A percentile compares a stretch with the other conserved stretches of the same genome.
Conservation (phyloP, 2,329 filamentous ascomycete species). For the Neonectria sp. region DNA sequence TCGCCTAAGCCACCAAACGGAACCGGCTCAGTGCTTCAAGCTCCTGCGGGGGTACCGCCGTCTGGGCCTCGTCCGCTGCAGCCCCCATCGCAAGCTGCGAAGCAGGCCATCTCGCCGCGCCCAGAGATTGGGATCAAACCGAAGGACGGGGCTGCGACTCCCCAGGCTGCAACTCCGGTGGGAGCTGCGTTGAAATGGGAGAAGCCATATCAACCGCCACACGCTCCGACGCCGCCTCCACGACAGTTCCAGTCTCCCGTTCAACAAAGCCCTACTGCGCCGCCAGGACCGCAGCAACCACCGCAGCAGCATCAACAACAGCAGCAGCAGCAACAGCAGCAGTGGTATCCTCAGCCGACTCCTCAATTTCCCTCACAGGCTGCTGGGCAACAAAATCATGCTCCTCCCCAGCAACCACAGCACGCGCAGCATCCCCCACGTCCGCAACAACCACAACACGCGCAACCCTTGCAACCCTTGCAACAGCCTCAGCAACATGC, state of each 20-base stretch:
- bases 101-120: conserved; percentile 52
- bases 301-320: conserved; percentile 30
- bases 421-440: conserved; percentile 31
- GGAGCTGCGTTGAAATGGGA: conserved; percentile 57
- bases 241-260: conserved; percentile 46
- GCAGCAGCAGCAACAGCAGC: conserved; percentile 33
- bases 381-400: conserved; percentile 40
- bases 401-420: conserved; percentile 37
- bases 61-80: conserved; percentile 52
- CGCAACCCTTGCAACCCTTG: conserved; percentile 34
- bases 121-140: conserved; percentile 52
- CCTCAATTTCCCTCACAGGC: conserved; percentile 41
- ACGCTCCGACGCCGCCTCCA: conserved; percentile 43
- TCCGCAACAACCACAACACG: conserved; percentile 40
- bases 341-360: conserved; percentile 42
- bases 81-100: conserved; percentile 49
- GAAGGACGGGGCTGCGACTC: conserved; percentile 45
- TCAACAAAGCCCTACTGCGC: conserved; percentile 41
- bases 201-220: conserved; percentile 58
- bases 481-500: conserved; percentile 39
- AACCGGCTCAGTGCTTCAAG: conserved; percentile 54
- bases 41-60: conserved; percentile 52
- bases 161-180: conserved; percentile 43
- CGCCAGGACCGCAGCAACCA: conserved; percentile 39
- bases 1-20: conserved; percentile 51